Percentiles rank a stretch among this genome's conserved stretches.
Conservation (phyloP, 2,329 filamentous ascomycete genomes). For the Chaetothyriales sp. region DNA sequence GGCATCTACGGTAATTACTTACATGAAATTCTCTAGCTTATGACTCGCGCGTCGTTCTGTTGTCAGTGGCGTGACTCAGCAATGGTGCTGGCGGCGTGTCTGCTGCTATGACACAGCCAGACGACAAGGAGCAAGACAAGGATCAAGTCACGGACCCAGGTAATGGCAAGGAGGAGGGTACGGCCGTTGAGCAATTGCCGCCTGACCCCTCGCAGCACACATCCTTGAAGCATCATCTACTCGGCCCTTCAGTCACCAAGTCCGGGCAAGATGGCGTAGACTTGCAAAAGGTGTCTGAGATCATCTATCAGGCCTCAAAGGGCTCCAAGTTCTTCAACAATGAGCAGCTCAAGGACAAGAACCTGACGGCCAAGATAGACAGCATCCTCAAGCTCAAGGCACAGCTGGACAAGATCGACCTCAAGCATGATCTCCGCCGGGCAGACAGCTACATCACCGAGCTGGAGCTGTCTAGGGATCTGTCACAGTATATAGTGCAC, state of each 20-base stretch:
- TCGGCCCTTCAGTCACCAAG: constrained; percentile 85
- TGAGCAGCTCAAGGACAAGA: constrained; percentile 68
- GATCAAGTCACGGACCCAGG: background rate
- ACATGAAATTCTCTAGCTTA: background rate
- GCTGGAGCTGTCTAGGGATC: constrained; percentile 62
- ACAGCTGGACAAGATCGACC: constrained; percentile 58
- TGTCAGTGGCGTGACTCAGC: background rate
- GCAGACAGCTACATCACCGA: constrained; percentile 70
- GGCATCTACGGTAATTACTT: background rate
- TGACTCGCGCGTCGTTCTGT: background rate
- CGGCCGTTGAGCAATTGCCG: background rate
- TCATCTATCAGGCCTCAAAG: constrained; percentile 94
- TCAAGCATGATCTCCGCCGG: constrained; percentile 55
- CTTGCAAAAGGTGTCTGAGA: constrained; percentile 82
- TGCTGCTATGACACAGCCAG: background rate
- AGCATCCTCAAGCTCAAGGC: constrained; percentile 60
- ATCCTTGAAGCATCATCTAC: constrained; percentile 73
- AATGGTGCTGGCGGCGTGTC: background rate
- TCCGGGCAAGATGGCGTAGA: constrained; percentile 89
- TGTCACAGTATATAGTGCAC: constrained; percentile 75
- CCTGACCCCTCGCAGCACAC: constrained; percentile 28
- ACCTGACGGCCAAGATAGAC: constrained; percentile 72
- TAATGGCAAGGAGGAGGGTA: background rate
- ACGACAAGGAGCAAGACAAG: background rate
- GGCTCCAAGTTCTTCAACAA: constrained; percentile 93